Conservation (phyloP, 140 eudicot species). For the Anethum foeniculum region DNA sequence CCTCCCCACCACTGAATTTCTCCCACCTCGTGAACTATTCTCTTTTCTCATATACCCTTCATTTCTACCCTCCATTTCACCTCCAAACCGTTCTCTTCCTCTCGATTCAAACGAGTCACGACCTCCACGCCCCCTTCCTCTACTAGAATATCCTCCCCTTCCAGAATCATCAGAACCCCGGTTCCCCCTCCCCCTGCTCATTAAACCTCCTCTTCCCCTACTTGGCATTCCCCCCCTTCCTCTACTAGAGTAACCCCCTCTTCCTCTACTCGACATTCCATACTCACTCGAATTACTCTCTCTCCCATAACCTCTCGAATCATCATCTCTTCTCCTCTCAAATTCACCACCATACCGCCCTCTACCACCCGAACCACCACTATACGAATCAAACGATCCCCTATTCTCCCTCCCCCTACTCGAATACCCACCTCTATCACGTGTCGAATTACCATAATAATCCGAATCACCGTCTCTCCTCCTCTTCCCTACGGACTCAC, state of each 20-base stretch:
- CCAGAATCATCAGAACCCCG: background rate
- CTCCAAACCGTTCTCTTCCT: slow-evolving; percentile 18
- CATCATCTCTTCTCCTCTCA: slow-evolving; percentile 26
- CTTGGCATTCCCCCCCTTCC: slow-evolving; percentile 11
- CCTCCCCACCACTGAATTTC: slow-evolving; percentile 9
- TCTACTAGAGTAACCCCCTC: slow-evolving; percentile 6
- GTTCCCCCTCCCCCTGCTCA: slow-evolving; percentile 6
- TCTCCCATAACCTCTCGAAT: slow-evolving; percentile 13
- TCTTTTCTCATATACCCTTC: slow-evolving; percentile 26
- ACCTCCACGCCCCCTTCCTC: slow-evolving; percentile 12
- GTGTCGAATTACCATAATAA: slow-evolving; percentile 7
- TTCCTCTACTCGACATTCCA: slow-evolving; percentile 6
- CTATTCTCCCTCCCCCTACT: slow-evolving; percentile 12
- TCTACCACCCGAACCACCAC: slow-evolving; percentile 7
- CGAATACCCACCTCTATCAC: slow-evolving; percentile 10
- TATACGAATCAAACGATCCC: background rate
- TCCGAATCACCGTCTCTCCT: slow-evolving; percentile 33
- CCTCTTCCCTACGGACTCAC: slow-evolving; percentile 23
- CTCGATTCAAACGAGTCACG: slow-evolving; percentile 6
- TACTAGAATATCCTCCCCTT: background rate
- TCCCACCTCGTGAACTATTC: slow-evolving; percentile 14
- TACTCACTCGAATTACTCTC: slow-evolving; percentile 5
- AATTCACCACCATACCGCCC: slow-evolving; percentile 18
- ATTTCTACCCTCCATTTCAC: slow-evolving; percentile 20
- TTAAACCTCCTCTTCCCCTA: slow-evolving; percentile 13